These are phyloP conservation scores for Eucalyptus curtisii DNA, from an alignment of 345 rosid genomes.

Conservation along the genomic window DNA sequence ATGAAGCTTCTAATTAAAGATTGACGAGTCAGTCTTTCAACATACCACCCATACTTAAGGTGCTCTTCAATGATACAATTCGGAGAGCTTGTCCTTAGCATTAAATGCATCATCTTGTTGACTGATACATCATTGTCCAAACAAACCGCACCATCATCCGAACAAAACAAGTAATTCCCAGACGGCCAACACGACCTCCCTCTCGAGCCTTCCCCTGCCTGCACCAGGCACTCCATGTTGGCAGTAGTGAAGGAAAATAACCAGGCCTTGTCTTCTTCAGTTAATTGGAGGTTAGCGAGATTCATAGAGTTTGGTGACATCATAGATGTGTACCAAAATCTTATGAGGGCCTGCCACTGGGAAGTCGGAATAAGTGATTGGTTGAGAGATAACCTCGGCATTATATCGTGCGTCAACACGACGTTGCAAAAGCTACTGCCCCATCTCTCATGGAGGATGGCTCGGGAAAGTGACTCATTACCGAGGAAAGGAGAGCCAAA, in stretches of 20 bases:
- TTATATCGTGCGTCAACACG: constrained; percentile 42
- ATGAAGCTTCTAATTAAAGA: neutral
- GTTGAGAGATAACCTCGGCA: constrained; percentile 45
- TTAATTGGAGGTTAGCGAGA: neutral
- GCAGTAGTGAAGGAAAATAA: constrained; percentile 2
- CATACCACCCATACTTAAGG: neutral
- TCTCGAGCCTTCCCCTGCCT: neutral
- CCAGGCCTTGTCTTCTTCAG: neutral
- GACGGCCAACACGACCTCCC: constrained; percentile 41
- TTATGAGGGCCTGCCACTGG: constrained; percentile 6
- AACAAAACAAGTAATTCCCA: constrained; percentile 66
- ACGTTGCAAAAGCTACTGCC: constrained; percentile 67
- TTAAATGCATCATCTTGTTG: constrained; percentile 34
- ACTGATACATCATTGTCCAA: constrained; percentile 42
- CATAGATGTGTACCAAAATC: constrained; percentile 16
- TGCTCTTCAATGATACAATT: constrained; percentile 38
- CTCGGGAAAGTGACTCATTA: constrained; percentile 43
- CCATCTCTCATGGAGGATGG: constrained; percentile 52
- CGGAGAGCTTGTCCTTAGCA: constrained; percentile 20
- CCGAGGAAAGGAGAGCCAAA: constrained; percentile 83
- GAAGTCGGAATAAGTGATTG: constrained; percentile 2
- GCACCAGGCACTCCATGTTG: neutral
- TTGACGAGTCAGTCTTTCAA: neutral
- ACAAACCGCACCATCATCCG: constrained; percentile 66
- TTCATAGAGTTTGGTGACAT: neutral